These are phyloP conservation scores for Tephrocybe sp. DNA, from an alignment of 768 basidiomycete genomes.

Conservation along the genomic window DNA sequence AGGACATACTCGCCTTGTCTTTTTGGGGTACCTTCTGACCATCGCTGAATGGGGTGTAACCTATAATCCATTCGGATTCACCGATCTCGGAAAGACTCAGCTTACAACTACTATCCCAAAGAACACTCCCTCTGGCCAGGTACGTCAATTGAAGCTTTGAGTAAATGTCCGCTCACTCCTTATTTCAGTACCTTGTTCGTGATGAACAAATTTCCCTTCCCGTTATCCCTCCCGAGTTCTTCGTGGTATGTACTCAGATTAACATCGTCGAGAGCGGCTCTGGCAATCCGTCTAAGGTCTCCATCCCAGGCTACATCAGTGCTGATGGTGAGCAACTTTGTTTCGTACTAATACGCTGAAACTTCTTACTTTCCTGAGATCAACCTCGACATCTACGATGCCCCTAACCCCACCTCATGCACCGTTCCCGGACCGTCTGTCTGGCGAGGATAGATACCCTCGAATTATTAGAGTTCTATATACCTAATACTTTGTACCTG, in stretches of 20 bases:
- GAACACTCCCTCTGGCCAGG: slow-evolving; percentile 29
- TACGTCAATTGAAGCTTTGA: not conserved
- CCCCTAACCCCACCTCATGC: slow-evolving; percentile 30
- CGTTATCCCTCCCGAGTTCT: not conserved
- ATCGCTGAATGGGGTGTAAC: slow-evolving; percentile 25
- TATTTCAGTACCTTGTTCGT: slow-evolving; percentile 25
- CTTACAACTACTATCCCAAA: slow-evolving; percentile 31
- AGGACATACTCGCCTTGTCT: slow-evolving; percentile 23
- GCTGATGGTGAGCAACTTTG: slow-evolving; percentile 25
- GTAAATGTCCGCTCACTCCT: not conserved
- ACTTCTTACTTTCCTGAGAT: not conserved
- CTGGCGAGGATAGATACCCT: slow-evolving; percentile 16
- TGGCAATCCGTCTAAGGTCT: slow-evolving; percentile 43
- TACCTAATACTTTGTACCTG: no score
- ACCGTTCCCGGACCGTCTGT: slow-evolving; percentile 20
- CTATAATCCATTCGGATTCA: slow-evolving; percentile 24
- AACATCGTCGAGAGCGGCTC: slow-evolving; percentile 40
- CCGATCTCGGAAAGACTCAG: slow-evolving; percentile 19
- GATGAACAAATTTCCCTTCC: not conserved
- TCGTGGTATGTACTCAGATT: slow-evolving; percentile 28
- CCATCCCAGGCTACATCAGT: slow-evolving; percentile 48
- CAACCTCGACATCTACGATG: slow-evolving; percentile 43
- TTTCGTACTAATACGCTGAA: not conserved
- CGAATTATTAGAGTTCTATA: no score
- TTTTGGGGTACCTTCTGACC: no score